phyloP scores from a whole-genome alignment of 129 eudicot genomes.

The Chrysanthemum seticuspe region DNA sequence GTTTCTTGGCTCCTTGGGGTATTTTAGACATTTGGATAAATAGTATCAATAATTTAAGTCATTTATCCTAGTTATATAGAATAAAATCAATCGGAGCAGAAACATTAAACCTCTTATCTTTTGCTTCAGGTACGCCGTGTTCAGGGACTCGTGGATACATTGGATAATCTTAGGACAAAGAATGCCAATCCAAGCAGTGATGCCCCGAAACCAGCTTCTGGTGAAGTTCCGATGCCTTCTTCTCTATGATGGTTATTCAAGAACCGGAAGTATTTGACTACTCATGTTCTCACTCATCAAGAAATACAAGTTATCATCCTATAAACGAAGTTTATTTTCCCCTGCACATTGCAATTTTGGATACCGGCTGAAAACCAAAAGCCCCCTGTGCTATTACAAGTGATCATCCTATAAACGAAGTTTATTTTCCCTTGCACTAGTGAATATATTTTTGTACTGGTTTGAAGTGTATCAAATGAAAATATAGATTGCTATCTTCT shows the following conservation, averaged over 20 bases:
- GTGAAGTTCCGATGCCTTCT: constrained; percentile 40
- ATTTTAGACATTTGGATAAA: constrained; percentile 10
- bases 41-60: background rate
- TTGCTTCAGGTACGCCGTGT: constrained; percentile 75
- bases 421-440: too few relatives aligned
- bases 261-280: constrained; percentile 66
- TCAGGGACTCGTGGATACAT: constrained; percentile 65
- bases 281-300: constrained; percentile 4
- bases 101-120: background rate
- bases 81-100: too few relatives aligned
- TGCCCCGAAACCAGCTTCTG: constrained; percentile 34
- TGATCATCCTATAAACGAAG: too few relatives aligned
- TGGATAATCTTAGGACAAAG: constrained; percentile 57
- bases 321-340: background rate
- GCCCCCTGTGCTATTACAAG: background rate
- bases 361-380: background rate
- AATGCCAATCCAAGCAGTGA: constrained; percentile 43
- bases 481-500: background rate
- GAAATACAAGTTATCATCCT: background rate
- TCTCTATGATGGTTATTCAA: constrained; percentile 45
- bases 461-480: constrained; percentile 17
- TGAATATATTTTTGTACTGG: constrained; percentile 4
- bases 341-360: background rate
- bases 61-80: too few relatives aligned
- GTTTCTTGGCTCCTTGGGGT: background rate